Evolutionary conservation across 2,329 filamentous ascomycete species (phyloP), one percentile per base, ranked within the genome.

Genomic region (Neonectria ditissima): DNA sequence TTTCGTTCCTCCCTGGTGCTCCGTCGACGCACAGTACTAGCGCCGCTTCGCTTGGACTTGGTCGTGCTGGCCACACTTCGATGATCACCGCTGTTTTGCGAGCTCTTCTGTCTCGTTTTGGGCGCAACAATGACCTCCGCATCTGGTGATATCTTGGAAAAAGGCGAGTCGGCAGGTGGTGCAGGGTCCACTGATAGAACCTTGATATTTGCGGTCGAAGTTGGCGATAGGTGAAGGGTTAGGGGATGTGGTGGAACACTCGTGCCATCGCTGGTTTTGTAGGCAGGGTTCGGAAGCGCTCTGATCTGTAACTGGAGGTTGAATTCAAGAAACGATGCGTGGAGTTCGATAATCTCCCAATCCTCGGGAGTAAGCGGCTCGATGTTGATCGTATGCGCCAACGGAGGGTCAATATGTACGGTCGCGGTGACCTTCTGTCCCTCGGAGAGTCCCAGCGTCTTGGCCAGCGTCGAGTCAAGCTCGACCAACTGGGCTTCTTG

Each of bases 281-380:
- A 92, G 24, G 86, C 82, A 18, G 95, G 95, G 77, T 97, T 98
- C 24, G 95, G 95, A 22, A 99, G 84, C 18, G 95, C 95, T 73
- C 96, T 91, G 71, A 99, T 94, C 81, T 99, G 96, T 47, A 91
- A 92, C 32, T 97, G 84, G 55, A 99, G 89, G 78, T 99, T 98
- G 68, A 97, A 85, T 76, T 99, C 96, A 54, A 99, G 84, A 75
- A 98, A 99, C 16, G 91, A 96, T 5, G 96, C 96, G 81, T 99
- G 96, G 2, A 99, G 84, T 79, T 99, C 96, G 72, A 99, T 98
- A 73, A 98, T 97, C 80, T 99, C 96, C 96, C 96, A 99, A 77
- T 99, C 96, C 62, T 97, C 93, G 1, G 95, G 89, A 0, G 96
- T 98, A 73, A 98, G 81, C 34, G 96, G 96, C 77, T 99, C 97